These are phyloP conservation scores for Berkeleyomyces rouxiae DNA, from an alignment of 2,329 filamentous ascomycete genomes.

Conservation along the genomic window DNA sequence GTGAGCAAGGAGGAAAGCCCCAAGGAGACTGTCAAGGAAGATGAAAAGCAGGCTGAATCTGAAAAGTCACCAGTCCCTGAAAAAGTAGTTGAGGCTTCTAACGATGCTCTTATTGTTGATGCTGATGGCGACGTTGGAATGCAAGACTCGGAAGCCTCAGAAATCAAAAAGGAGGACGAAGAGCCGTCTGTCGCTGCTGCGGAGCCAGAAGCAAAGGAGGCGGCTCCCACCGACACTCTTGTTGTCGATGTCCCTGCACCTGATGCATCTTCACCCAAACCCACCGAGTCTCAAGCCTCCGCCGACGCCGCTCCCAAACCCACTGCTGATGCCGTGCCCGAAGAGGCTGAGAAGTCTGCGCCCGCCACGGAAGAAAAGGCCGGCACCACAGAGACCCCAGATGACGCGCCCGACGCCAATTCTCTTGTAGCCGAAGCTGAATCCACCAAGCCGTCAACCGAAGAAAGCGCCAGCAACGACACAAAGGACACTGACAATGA, in stretches of 20 bases:
- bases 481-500: slow-evolving; percentile 17
- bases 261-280: neutral
- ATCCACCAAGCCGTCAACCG: slow-evolving; percentile 15
- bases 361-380: neutral
- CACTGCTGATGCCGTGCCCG: neutral
- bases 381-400: slow-evolving; percentile 6
- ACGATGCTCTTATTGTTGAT: slow-evolving; percentile 13
- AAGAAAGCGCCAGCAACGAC: slow-evolving; percentile 16
- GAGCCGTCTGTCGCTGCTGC: slow-evolving; percentile 3
- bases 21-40: slow-evolving; percentile 13
- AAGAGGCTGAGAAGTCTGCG: neutral
- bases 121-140: slow-evolving; percentile 12
- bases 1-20: slow-evolving; percentile 17
- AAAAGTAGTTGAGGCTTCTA: neutral
- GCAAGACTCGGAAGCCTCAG: slow-evolving; percentile 1
- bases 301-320: neutral
- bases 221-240: neutral
- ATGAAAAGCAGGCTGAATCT: slow-evolving; percentile 14
- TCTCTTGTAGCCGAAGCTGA: slow-evolving; percentile 10
- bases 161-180: slow-evolving; percentile 10
- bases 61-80: neutral
- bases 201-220: neutral
- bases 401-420: slow-evolving; percentile 5
- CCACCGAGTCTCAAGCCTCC: neutral
- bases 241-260: neutral